Conservation (phyloP, 768 basidiomycete genomes). For the Tephrocybe rancida region DNA sequence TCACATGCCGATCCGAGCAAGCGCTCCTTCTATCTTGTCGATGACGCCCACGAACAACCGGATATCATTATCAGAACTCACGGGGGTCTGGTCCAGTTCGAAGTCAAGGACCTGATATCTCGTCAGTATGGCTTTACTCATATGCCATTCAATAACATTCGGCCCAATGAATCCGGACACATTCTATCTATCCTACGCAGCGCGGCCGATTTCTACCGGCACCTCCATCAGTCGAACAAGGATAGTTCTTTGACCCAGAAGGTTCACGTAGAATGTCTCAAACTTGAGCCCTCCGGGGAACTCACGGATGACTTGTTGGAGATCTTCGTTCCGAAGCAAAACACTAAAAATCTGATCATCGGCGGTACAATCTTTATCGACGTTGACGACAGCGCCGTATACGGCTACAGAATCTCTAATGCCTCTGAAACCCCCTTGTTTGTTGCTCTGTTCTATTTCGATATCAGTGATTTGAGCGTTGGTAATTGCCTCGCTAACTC, state of each 20-base stretch:
- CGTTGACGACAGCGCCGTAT: too few species aligned
- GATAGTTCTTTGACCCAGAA: not conserved
- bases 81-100: not conserved
- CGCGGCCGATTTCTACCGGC: constrained; percentile 3
- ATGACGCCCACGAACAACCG: too few species aligned
- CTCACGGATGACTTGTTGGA: too few species aligned
- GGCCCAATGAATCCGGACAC: not conserved
- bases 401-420: too few species aligned
- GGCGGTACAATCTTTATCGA: too few species aligned
- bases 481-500: not conserved
- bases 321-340: too few species aligned
- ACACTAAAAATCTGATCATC: too few species aligned
- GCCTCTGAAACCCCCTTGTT: too few species aligned
- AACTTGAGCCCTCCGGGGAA: too few species aligned
- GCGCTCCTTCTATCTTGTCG: too few species aligned
- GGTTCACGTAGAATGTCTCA: not conserved
- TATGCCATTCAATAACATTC: constrained; percentile 1
- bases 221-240: not conserved
- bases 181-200: not conserved
- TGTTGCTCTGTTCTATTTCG: not conserved
- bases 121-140: not conserved
- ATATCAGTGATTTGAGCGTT: constrained; percentile 1
- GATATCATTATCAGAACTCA: not conserved
- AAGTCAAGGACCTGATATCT: not conserved
- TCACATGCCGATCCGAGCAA: too few species aligned